Conservation (phyloP, 2,329 filamentous ascomycete species). For the Claviceps fusiformis region DNA sequence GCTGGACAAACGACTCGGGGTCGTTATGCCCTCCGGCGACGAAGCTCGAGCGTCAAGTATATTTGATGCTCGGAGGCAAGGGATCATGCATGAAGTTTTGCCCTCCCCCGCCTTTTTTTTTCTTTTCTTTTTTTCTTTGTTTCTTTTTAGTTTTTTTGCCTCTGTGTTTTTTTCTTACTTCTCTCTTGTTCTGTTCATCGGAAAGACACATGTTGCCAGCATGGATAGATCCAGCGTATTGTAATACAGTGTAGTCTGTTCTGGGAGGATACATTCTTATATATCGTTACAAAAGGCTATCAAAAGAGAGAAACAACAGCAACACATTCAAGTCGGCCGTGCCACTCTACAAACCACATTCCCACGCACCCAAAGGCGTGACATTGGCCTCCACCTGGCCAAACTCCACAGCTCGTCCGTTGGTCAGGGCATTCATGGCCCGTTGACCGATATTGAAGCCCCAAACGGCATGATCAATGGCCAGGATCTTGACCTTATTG, state of each 20-base stretch:
- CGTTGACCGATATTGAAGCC: conserved; percentile 43
- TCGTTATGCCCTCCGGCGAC: neutral
- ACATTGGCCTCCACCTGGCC: conserved; percentile 23
- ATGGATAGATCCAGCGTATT: neutral
- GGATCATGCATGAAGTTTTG: too few species aligned
- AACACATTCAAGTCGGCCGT: too few species aligned
- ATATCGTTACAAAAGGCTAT: neutral
- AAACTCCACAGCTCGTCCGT: conserved; percentile 27
- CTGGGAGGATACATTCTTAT: neutral
- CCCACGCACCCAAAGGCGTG: conserved; percentile 26
- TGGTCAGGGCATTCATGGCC: conserved; percentile 43
- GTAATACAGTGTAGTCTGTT: neutral
- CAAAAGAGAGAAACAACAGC: too few species aligned
- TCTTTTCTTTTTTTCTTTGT: too few species aligned
- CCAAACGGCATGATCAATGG: conserved; percentile 34
- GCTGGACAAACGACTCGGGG: neutral
- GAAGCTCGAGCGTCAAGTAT: neutral
- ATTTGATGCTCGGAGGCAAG: neutral
- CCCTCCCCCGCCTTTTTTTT: too few species aligned
- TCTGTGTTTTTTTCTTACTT: too few species aligned
- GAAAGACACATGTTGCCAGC: neutral
- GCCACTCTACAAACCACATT: conserved; percentile 31
- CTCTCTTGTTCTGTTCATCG: too few species aligned
- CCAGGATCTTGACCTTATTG: conserved; percentile 38
- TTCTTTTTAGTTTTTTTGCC: too few species aligned